phyloP scores from a whole-genome alignment of 495 filamentous ascomycete genomes.

The Daldinia bambusicola region DNA sequence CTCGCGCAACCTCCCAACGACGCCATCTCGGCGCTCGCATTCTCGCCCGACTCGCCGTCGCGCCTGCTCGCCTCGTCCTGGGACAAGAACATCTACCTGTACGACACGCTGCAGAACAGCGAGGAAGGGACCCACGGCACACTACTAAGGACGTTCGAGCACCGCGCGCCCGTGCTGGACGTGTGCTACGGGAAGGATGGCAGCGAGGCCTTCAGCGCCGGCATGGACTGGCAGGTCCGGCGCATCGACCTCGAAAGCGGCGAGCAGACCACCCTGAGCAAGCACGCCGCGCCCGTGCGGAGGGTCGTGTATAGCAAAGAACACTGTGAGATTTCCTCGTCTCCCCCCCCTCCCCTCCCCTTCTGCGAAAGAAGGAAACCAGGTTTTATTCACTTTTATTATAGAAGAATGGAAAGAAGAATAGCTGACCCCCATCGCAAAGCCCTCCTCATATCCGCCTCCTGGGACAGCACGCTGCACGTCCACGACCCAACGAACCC shows the following conservation, averaged over 20 bases:
- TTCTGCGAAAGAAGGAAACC: too few relatives aligned
- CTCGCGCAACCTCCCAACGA: slow-evolving; percentile 81
- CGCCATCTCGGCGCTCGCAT: slow-evolving; percentile 85
- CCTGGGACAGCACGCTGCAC: slow-evolving; percentile 92
- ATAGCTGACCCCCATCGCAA: slow-evolving; percentile 16
- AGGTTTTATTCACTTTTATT: too few relatives aligned
- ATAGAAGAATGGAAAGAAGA: too few relatives aligned
- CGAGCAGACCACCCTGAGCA: slow-evolving; percentile 77
- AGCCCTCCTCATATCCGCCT: slow-evolving; percentile 82
- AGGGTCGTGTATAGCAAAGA: slow-evolving; percentile 82
- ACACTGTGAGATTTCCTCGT: slow-evolving; percentile 65
- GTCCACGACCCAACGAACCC: slow-evolving; percentile 70
- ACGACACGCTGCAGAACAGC: slow-evolving; percentile 69
- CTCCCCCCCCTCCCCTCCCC: background rate
- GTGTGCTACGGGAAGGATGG: slow-evolving; percentile 89
- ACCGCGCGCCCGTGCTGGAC: slow-evolving; percentile 87
- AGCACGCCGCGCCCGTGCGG: slow-evolving; percentile 80
- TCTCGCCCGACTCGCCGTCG: slow-evolving; percentile 74
- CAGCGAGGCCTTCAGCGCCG: slow-evolving; percentile 82
- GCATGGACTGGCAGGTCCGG: slow-evolving; percentile 85
- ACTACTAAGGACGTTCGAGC: slow-evolving; percentile 77
- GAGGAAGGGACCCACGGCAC: slow-evolving; percentile 66
- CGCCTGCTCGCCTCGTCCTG: slow-evolving; percentile 90
- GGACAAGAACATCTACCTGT: slow-evolving; percentile 92
- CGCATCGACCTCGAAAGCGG: slow-evolving; percentile 79